phyloP scores from a whole-genome alignment of 2,329 filamentous ascomycete genomes.

The Clarireedia homoeocarpa region DNA sequence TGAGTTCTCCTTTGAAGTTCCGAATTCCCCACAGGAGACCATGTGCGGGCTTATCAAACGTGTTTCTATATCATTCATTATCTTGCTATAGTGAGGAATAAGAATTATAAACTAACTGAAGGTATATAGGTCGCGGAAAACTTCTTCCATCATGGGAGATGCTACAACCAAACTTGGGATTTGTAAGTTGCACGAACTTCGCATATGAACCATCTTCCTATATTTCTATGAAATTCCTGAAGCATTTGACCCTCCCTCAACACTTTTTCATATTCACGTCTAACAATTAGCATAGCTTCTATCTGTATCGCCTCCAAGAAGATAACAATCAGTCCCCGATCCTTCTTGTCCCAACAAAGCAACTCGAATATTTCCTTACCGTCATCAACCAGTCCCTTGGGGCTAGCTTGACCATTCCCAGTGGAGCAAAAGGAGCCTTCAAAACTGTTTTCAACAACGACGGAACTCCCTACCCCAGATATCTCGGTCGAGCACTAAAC shows the following conservation, averaged over 20 bases:
- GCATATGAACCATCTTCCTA: not conserved
- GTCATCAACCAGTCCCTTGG: constrained; percentile 54
- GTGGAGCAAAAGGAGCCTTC: constrained; percentile 45
- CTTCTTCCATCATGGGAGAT: constrained; percentile 46
- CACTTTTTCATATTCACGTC: not conserved
- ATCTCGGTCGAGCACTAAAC: constrained; percentile 50
- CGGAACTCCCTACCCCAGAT: constrained; percentile 57
- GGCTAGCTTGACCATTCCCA: constrained; percentile 50
- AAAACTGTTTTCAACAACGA: constrained; percentile 52
- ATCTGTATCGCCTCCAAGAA: constrained; percentile 47
- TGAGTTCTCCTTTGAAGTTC: not conserved
- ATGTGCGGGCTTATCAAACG: not conserved
- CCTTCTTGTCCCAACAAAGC: constrained; percentile 58
- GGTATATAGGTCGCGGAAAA: not conserved
- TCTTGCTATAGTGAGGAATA: not conserved
- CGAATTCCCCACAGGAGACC: not conserved
- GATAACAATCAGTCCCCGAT: constrained; percentile 43
- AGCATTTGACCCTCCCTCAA: not conserved
- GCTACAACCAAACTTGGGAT: constrained; percentile 61
- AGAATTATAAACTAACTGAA: constrained; percentile 10
- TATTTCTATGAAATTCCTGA: too few species aligned
- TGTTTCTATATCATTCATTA: constrained; percentile 2
- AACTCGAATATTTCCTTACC: constrained; percentile 57
- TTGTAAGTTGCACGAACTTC: constrained; percentile 48
- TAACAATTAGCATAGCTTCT: constrained; percentile 46